Base-by-base conservation (phyloP, 495 filamentous ascomycete genomes). In the Sporormia fimetaria region DNA sequence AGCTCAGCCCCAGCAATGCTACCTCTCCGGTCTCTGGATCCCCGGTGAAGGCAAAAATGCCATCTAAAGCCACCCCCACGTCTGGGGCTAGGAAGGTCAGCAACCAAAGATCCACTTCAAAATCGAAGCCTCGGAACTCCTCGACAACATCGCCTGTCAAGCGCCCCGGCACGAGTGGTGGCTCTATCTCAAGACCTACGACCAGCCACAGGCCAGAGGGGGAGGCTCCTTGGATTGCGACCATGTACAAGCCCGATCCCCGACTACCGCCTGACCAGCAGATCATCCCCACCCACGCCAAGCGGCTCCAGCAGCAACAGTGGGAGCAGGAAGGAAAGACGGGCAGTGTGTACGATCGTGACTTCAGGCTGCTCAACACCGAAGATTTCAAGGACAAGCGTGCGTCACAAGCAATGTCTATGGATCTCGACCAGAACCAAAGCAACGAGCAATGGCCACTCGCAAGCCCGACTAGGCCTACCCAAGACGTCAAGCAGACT, bases 231-330 rank as follows among this genome's bases (percentile, higher is more conserved):
- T 96, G 92, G 90, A 74, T 95, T 61, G 77, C 87, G 12, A 79
- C 79, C 0, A 90, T 92, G 66, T 98, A 94, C 59, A 92, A 90
- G 54, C 92, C 90, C 2, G 90, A 98, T 58, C 90, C 90, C 25
- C 78, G 86, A 26, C 71, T 98, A 10, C 90, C 90, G 26, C 90
- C 85, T 9, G 90, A 98, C 41, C 82, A 96, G 59, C 90, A 98
- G 57, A 74, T 98, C 37, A 73, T 98, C 12, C 90, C 90, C 2
- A 98, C 90, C 0, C 84, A 94, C 43, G 90, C 90, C 27, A 90
- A 80, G 53, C 74, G 81, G 46, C 70, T 96, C 62, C 80, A 87
- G 56, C 90, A 95, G 66, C 84, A 95, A 58, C 84, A 90, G 57
- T 93, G 84, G 87, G 86, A 87, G 62, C 78, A 76, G 51, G 86